phyloP scores from a whole-genome alignment of 1,284 basidiomycete genomes.

The Bjerkandera adusta region DNA sequence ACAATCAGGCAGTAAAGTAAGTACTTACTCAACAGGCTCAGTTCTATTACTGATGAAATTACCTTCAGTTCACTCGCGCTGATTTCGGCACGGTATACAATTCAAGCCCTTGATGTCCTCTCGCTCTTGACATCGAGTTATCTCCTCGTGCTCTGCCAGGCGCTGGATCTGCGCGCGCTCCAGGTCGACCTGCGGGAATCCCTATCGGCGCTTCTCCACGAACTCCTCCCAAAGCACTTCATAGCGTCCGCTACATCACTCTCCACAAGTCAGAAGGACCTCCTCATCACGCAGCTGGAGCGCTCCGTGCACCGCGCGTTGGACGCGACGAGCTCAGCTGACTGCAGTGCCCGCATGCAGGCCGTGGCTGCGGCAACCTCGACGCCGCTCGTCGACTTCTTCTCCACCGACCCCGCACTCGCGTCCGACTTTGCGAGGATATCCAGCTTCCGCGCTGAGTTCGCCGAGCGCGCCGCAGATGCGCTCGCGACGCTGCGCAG shows the following conservation, averaged over 20 bases:
- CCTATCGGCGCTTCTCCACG: slow-evolving; percentile 46
- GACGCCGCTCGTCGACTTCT: slow-evolving; percentile 58
- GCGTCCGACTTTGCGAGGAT: slow-evolving; percentile 31
- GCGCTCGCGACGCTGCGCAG: slow-evolving; percentile 49
- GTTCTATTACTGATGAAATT: slow-evolving; percentile 5
- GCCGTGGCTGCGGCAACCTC: slow-evolving; percentile 63
- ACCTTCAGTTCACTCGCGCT: slow-evolving; percentile 71
- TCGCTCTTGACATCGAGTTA: slow-evolving; percentile 74
- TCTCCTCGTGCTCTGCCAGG: slow-evolving; percentile 78
- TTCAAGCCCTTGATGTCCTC: slow-evolving; percentile 74
- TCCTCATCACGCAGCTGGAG: slow-evolving; percentile 36
- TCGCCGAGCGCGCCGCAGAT: slow-evolving; percentile 43
- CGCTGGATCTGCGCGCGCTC: slow-evolving; percentile 74
- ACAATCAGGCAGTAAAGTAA: slow-evolving; percentile 84
- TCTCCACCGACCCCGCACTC: slow-evolving; percentile 34
- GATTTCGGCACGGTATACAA: slow-evolving; percentile 76
- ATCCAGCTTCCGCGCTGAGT: slow-evolving; percentile 47
- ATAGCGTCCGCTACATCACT: slow-evolving; percentile 38
- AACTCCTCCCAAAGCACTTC: slow-evolving; percentile 51
- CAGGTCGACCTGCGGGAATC: slow-evolving; percentile 60
- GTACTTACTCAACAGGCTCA: too few species aligned
- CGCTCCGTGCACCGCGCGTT: slow-evolving; percentile 49
- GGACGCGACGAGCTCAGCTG: slow-evolving; percentile 69
- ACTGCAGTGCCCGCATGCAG: slow-evolving; percentile 61
- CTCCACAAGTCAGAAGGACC: slow-evolving; percentile 29